phyloP scores from a whole-genome alignment of 768 basidiomycete genomes.

The Cystobasidium ongulense region DNA sequence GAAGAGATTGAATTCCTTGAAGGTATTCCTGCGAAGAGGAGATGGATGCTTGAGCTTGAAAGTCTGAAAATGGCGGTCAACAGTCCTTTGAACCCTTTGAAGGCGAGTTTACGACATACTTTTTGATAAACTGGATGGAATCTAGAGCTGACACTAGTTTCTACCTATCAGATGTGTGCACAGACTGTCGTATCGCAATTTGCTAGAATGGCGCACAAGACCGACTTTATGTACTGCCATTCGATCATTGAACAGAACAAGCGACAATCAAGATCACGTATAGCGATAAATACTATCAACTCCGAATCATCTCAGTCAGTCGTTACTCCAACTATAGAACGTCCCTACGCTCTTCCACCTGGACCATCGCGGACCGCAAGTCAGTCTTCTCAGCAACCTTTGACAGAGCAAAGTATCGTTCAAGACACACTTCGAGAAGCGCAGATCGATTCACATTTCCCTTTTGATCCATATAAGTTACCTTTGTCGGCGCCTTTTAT shows the following conservation, averaged over 20 bases:
- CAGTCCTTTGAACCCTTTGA: constrained; percentile 79
- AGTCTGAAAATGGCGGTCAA: constrained; percentile 70
- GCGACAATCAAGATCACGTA: constrained; percentile 48
- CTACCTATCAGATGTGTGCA: constrained; percentile 64
- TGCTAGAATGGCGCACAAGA: constrained; percentile 80
- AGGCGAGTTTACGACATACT: constrained; percentile 51
- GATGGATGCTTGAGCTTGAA: constrained; percentile 77
- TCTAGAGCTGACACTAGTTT: not conserved
- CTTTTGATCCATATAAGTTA: constrained; percentile 93
- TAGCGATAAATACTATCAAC: constrained; percentile 11
- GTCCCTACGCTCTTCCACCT: constrained; percentile 19
- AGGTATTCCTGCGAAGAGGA: constrained; percentile 47
- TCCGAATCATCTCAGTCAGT: constrained; percentile 12
- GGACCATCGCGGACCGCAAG: not conserved
- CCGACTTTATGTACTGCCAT: constrained; percentile 88
- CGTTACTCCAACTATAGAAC: constrained; percentile 8
- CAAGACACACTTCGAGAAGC: constrained; percentile 19
- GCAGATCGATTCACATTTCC: constrained; percentile 81
- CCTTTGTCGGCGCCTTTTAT: constrained; percentile 69
- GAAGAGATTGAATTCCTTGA: constrained; percentile 37
- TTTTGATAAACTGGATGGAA: too few relatives aligned
- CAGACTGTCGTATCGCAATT: constrained; percentile 85
- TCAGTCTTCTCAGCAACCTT: constrained; percentile 11
- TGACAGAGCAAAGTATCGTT: constrained; percentile 35
- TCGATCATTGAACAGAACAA: constrained; percentile 83